phyloP scores from a whole-genome alignment of 2,329 filamentous ascomycete species.

The Phaeosphaeria sp. region DNA sequence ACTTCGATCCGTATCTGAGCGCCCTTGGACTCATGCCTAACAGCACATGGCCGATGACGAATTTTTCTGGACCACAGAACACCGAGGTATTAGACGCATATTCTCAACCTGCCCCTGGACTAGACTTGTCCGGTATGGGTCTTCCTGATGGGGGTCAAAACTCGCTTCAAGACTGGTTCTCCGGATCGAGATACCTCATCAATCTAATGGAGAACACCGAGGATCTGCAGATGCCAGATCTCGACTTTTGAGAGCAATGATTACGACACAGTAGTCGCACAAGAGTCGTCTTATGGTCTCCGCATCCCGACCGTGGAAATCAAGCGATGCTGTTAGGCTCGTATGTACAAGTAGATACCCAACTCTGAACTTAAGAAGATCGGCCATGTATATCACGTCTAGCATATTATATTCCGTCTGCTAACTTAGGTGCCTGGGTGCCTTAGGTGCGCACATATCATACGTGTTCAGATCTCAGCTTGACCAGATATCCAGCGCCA shows the following conservation, averaged over 20 bases:
- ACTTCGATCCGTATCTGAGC: slow-evolving; percentile 69
- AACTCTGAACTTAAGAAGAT: neutral
- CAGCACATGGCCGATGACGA: slow-evolving; percentile 28
- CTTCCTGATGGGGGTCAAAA: slow-evolving; percentile 47
- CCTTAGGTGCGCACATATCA: no score
- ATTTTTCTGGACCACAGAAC: slow-evolving; percentile 9
- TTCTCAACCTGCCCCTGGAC: slow-evolving; percentile 4
- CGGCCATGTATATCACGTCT: neutral
- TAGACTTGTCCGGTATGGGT: slow-evolving; percentile 10
- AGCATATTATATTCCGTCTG: no score
- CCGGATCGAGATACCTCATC: slow-evolving; percentile 69
- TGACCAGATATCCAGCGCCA: no score
- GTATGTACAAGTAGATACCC: neutral
- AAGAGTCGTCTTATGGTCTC: neutral
- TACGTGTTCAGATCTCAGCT: no score
- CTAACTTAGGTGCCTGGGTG: no score
- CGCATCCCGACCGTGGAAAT: neutral
- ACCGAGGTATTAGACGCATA: slow-evolving; percentile 14
- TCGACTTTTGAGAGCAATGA: neutral
- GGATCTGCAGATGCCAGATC: slow-evolving; percentile 52
- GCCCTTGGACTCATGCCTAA: slow-evolving; percentile 67
- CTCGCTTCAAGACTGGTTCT: slow-evolving; percentile 68
- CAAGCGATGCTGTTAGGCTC: neutral
- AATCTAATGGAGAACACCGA: slow-evolving; percentile 64
- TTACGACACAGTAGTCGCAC: neutral